A percentile compares a stretch with the other conserved stretches of the same genome.
phyloP scores from a whole-genome alignment of 495 filamentous ascomycete genomes.

The Choiromyces venosus region DNA sequence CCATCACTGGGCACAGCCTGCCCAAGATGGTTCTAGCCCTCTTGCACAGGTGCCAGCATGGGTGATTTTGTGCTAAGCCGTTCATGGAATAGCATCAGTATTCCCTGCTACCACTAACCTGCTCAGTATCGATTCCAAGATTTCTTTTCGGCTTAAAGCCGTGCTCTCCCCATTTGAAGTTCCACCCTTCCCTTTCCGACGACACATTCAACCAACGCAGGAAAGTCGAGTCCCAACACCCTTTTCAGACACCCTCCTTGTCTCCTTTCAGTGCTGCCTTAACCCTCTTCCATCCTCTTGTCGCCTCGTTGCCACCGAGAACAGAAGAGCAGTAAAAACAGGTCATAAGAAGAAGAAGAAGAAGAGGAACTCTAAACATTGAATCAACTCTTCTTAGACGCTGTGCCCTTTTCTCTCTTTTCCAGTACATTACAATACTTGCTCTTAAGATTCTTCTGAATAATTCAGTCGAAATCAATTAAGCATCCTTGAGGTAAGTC shows the following conservation, averaged over 20 bases:
- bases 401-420: background rate
- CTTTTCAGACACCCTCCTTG: slow-evolving; percentile 38
- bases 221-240: slow-evolving; percentile 37
- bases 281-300: slow-evolving; percentile 13
- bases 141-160: slow-evolving; percentile 31
- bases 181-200: slow-evolving; percentile 40
- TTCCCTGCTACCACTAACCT: slow-evolving; percentile 21
- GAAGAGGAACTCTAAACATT: background rate
- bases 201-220: slow-evolving; percentile 38
- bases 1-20: slow-evolving; percentile 34
- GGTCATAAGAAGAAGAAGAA: background rate
- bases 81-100: slow-evolving; percentile 17
- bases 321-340: background rate
- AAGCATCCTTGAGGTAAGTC: background rate
- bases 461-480: background rate
- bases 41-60: slow-evolving; percentile 30
- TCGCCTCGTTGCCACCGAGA: background rate
- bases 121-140: slow-evolving; percentile 23
- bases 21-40: slow-evolving; percentile 39
- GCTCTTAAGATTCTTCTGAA: background rate
- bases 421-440: background rate
- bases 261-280: slow-evolving; percentile 37
- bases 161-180: slow-evolving; percentile 38
- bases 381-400: background rate
- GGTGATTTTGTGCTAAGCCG: slow-evolving; percentile 21